Evolutionary conservation across 176 grass and related monocot genomes (phyloP).

Genomic region (Alopecurus myosuroides): DNA sequence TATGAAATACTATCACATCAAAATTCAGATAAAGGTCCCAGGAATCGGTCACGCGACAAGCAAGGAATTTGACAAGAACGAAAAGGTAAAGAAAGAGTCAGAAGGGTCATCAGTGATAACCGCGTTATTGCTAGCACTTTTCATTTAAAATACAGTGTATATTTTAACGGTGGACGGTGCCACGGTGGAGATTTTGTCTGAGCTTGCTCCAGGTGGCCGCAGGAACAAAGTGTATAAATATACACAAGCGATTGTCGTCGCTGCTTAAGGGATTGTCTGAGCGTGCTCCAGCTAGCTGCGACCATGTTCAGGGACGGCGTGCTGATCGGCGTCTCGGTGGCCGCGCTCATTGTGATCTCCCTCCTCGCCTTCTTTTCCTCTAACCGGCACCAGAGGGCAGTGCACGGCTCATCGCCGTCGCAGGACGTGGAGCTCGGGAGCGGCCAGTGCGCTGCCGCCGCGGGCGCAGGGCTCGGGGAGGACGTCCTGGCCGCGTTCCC

Average conservation of each 20-base stretch:
- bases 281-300: not conserved
- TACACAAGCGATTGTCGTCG: not conserved
- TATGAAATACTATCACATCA: too few relatives aligned
- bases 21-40: too few relatives aligned
- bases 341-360: not conserved
- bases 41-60: not conserved
- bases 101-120: not conserved
- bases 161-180: too few relatives aligned
- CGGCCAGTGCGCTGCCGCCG: not conserved
- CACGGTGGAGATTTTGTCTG: not conserved
- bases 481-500: conserved; percentile 16
- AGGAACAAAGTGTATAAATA: not conserved
- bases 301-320: not conserved
- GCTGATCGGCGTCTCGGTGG: not conserved
- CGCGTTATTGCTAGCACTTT: not conserved
- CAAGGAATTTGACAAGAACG: not conserved
- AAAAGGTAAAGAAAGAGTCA: not conserved
- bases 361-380: not conserved
- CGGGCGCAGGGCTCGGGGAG: conserved; percentile 5
- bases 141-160: not conserved
- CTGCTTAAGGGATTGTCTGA: too few relatives aligned
- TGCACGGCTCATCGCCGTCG: not conserved
- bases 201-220: not conserved
- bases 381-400: not conserved
- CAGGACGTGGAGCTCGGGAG: not conserved